Evolutionary conservation across 441 rosid genomes (phyloP).

Genomic region (Sinapis alba): DNA sequence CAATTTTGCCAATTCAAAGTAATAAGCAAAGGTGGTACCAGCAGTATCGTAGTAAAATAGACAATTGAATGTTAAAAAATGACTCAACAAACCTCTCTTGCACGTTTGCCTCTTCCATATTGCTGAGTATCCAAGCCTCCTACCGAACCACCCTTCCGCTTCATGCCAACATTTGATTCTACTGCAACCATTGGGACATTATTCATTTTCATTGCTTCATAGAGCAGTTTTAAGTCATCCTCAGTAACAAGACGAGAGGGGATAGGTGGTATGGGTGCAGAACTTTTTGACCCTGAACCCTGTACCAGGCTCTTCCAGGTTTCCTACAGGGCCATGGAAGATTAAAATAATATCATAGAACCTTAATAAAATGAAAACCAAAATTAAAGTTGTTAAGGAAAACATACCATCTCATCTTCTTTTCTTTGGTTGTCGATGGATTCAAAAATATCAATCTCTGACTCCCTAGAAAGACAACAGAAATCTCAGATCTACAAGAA

Average conservation of each 20-base stretch:
- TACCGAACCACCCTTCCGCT: conserved; percentile 61
- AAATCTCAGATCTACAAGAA: conserved; percentile 15
- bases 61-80: conserved; percentile 10
- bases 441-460: conserved; percentile 91
- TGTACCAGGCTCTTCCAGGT: conserved; percentile 68
- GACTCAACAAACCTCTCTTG: conserved; percentile 79
- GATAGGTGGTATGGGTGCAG: conserved; percentile 54
- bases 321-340: conserved; percentile 52
- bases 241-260: conserved; percentile 92
- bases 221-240: conserved; percentile 71
- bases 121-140: conserved; percentile 73
- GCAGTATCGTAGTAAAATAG: conserved; percentile 7
- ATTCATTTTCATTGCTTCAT: conserved; percentile 66
- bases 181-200: conserved; percentile 61
- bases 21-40: neutral
- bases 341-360: conserved; percentile 20
- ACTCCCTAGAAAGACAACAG: conserved; percentile 55
- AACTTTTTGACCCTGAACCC: conserved; percentile 50
- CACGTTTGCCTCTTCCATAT: conserved; percentile 93
- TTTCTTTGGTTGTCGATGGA: conserved; percentile 75
- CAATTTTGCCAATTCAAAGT: conserved; percentile 6
- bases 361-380: neutral
- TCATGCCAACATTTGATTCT: conserved; percentile 53
- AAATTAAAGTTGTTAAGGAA: neutral
- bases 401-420: conserved; percentile 75